phyloP scores from a whole-genome alignment of 2,329 filamentous ascomycete species.

The Bipolaris sorokiniana region DNA sequence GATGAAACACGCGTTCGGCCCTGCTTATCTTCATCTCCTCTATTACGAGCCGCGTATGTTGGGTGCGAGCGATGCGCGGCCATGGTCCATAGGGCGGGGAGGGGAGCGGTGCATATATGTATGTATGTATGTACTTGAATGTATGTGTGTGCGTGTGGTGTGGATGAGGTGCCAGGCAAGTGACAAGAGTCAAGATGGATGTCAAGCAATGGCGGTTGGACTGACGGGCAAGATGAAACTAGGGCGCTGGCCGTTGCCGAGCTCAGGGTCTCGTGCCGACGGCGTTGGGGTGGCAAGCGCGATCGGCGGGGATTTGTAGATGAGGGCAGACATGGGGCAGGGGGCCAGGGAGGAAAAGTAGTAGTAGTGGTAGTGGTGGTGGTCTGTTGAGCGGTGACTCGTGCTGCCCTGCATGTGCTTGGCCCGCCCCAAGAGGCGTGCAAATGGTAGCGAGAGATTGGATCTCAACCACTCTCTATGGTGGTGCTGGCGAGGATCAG shows the following conservation, averaged over 20 bases:
- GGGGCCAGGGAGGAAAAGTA: background rate
- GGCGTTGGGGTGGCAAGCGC: background rate
- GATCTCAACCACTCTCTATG: background rate
- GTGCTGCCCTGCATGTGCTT: background rate
- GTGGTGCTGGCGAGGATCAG: background rate
- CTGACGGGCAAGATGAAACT: slow-evolving; percentile 3
- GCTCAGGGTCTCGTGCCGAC: slow-evolving; percentile 3
- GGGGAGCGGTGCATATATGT: background rate
- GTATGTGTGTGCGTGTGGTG: background rate
- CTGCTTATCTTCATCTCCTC: slow-evolving; percentile 28
- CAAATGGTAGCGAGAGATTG: background rate
- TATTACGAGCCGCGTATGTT: background rate
- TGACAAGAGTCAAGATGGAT: background rate
- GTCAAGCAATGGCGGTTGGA: slow-evolving; percentile 1
- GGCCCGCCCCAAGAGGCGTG: background rate
- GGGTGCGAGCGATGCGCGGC: slow-evolving; percentile 6
- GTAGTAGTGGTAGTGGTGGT: too few relatives aligned
- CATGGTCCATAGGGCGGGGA: background rate
- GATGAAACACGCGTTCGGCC: slow-evolving; percentile 32
- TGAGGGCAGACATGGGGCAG: background rate
- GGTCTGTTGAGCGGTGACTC: background rate
- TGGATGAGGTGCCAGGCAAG: background rate
- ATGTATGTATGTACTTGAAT: background rate
- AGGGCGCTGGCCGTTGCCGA: slow-evolving; percentile 1
- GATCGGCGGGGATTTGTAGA: background rate